Evolutionary conservation across 768 basidiomycete species (phyloP), one percentile per base, ranked within the genome.

Genomic region (Calocera cornea): DNA sequence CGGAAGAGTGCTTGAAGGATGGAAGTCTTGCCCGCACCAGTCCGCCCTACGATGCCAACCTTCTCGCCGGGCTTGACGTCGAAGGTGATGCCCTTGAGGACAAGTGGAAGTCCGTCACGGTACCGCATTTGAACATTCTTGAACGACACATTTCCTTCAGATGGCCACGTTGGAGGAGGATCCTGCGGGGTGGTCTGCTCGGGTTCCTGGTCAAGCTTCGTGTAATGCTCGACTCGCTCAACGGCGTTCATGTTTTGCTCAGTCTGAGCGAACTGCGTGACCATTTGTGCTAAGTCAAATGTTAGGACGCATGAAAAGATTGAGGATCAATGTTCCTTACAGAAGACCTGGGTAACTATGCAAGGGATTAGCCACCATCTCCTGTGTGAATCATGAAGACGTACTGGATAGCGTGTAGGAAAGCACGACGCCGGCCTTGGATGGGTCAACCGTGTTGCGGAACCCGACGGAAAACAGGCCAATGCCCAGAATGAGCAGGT

Each of bases 191-290:
- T 80, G 11, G 40, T 65, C 19, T 74, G 65, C 0, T 71, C 75
- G 8, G 83, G 86, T 73, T 90, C 89, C 0, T 80, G 69, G 0
- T 80, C 79, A 1, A 93, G 80, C 47, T 86, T 80, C 11, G 82
- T 80, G 75, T 89, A 91, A 64, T 87, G 82, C n/a, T 86, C 76
- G 2, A 89, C 79, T 22, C 88, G 82, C 72, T 89, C 88, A 7
- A 86, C 86, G 0, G 85, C 83, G 71, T 88, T 88, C 83, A 88
- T 87, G 72, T 86, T 85, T 73, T 87, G 84, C 72, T 87, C 86
- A 69, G 82, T 85, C 69, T 80, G 78, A 2, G 86, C 84, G 70
- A 83, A 86, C 34, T 80, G 77, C 0, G 81, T 78, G 17, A 86
- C 79, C 74, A 86, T 80, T 69, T 84, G 79, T 3, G 84, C 83